phyloP scores from a whole-genome alignment of 2,329 filamentous ascomycete genomes.

The Penicillium nordicum region DNA sequence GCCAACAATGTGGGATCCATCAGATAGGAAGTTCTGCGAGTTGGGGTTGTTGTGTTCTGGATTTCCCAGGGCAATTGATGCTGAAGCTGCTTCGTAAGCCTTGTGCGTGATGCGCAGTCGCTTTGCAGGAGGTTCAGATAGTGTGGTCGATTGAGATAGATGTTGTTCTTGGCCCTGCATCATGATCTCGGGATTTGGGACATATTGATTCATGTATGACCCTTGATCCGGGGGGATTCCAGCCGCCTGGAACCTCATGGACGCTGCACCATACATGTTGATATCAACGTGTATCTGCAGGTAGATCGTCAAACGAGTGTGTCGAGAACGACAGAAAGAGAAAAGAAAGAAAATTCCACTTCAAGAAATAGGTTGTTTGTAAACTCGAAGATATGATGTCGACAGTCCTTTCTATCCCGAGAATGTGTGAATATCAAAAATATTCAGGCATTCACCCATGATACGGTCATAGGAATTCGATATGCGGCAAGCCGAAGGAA shows the following conservation, averaged over 20 bases:
- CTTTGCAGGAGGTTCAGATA: slow-evolving; percentile 20
- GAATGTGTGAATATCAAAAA: slow-evolving; percentile 20
- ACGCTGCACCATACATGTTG: slow-evolving; percentile 26
- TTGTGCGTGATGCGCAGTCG: slow-evolving; percentile 15
- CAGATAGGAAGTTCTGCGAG: background rate
- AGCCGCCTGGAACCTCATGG: slow-evolving; percentile 18
- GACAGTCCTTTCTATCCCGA: background rate
- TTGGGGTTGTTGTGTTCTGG: background rate
- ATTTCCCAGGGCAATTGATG: background rate
- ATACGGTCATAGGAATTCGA: slow-evolving; percentile 20
- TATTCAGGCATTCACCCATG: slow-evolving; percentile 22
- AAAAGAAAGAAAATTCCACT: background rate
- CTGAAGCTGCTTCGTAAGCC: background rate
- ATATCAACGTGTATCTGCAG: slow-evolving; percentile 6
- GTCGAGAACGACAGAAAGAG: background rate
- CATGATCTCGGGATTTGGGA: slow-evolving; percentile 1
- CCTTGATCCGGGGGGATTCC: slow-evolving; percentile 9
- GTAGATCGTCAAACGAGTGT: background rate
- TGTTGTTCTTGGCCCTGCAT: background rate
- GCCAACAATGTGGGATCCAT: slow-evolving; percentile 1
- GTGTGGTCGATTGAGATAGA: background rate
- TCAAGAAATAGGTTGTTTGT: background rate
- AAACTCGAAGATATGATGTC: background rate
- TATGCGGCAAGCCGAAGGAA: slow-evolving; percentile 1
- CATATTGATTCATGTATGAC: slow-evolving; percentile 16